Evolutionary conservation across 1,284 basidiomycete genomes (phyloP).

Genomic region (Coniferiporia weirii): DNA sequence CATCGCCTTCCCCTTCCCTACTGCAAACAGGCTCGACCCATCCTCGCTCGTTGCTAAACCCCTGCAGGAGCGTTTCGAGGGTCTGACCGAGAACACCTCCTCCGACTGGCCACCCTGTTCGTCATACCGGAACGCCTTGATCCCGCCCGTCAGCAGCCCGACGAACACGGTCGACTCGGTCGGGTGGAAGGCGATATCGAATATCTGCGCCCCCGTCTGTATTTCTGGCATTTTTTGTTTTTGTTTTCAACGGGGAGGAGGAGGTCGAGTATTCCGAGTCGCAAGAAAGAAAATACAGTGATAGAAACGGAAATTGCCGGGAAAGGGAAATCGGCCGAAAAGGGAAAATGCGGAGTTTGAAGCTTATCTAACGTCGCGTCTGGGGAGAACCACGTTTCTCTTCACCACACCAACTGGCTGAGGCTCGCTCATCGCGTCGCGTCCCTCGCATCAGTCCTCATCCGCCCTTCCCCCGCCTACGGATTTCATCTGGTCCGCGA

Average conservation of each 20-base stretch:
- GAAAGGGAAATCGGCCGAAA: background rate
- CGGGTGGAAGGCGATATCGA: slow-evolving; percentile 88
- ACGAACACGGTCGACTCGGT: slow-evolving; percentile 63
- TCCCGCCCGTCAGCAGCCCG: slow-evolving; percentile 76
- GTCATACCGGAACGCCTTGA: slow-evolving; percentile 77
- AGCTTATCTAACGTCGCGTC: background rate
- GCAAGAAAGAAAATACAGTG: too few species aligned
- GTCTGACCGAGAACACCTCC: slow-evolving; percentile 50
- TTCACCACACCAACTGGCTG: background rate
- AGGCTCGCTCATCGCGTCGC: slow-evolving; percentile 5
- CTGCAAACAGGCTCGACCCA: slow-evolving; percentile 67
- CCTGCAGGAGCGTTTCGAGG: slow-evolving; percentile 74
- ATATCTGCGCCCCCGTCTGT: slow-evolving; percentile 71
- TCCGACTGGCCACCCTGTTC: slow-evolving; percentile 56
- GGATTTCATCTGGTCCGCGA: background rate
- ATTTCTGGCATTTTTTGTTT: slow-evolving; percentile 62
- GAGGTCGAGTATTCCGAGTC: too few species aligned
- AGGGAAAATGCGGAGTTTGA: background rate
- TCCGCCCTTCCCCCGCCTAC: background rate
- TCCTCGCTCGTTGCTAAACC: slow-evolving; percentile 60
- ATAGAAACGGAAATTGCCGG: background rate
- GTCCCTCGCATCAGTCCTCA: background rate
- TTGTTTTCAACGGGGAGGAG: too few species aligned
- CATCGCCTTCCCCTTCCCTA: slow-evolving; percentile 79
- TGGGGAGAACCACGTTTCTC: slow-evolving; percentile 1